These are phyloP conservation scores for Peniophora sp. DNA, from an alignment of 1,284 basidiomycete genomes.

Conservation along the genomic window DNA sequence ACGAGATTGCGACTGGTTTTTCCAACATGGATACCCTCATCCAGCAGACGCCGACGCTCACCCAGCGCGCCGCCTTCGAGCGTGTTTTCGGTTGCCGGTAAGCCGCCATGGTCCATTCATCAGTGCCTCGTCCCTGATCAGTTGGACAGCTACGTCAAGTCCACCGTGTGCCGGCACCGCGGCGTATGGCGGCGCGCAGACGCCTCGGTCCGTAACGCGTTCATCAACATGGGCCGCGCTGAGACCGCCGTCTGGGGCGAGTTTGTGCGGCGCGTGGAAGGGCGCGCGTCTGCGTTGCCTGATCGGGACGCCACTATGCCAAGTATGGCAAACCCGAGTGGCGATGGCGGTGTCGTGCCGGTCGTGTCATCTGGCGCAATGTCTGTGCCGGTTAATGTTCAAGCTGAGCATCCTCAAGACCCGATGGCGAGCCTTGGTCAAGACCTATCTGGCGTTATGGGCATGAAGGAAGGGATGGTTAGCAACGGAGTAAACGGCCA, in stretches of 20 bases:
- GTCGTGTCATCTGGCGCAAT: no score
- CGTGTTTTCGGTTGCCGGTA: constrained; percentile 50
- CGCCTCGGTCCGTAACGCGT: constrained; percentile 34
- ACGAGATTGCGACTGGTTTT: constrained; percentile 51
- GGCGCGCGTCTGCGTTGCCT: constrained; percentile 15
- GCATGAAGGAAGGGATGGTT: no score
- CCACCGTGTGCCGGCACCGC: constrained; percentile 59
- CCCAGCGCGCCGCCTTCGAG: constrained; percentile 55
- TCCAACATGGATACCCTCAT: constrained; percentile 45
- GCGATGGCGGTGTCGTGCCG: not conserved
- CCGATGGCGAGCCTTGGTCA: no score
- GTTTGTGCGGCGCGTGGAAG: constrained; percentile 48
- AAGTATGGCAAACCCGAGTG: no score
- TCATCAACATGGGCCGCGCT: constrained; percentile 44
- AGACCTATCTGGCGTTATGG: no score
- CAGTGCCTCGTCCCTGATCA: no score
- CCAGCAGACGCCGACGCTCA: constrained; percentile 29
- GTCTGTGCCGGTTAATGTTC: no score
- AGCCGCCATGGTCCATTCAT: no score
- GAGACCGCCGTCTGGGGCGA: constrained; percentile 60
- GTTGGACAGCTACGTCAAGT: constrained; percentile 44
- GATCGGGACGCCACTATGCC: not conserved
- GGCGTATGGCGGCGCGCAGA: constrained; percentile 54
- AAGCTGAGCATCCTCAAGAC: no score
- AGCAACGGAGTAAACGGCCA: no score